Evolutionary conservation across 768 basidiomycete genomes (phyloP), one percentile per base, ranked within the genome.

Genomic region (Xanthoconium stramineum): DNA sequence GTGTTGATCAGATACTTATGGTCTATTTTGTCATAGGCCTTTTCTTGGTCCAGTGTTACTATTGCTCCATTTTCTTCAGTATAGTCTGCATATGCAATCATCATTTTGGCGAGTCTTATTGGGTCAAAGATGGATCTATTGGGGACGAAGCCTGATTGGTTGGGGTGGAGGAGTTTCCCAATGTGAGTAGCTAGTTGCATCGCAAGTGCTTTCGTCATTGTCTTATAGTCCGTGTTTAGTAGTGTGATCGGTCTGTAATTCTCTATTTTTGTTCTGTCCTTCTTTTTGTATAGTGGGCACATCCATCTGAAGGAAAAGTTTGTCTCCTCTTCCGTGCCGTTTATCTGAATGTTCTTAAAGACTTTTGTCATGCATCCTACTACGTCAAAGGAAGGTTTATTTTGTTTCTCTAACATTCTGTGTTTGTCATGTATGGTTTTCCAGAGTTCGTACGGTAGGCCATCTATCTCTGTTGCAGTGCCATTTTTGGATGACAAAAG

Each of bases 101-200:
- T 65, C 0, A 63, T 14, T 32, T 70, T 52, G 0, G 65, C 52
- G 0, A 76, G 66, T 1, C 65, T 20, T 0, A 67, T 74, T 0
- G 75, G 73, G 63, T 78, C 67, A 0, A 55, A 57, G 6, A 79
- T 75, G 0, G 56, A 53, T 8, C 73, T 20, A 0, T 3, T 19
- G 5, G 53, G 63, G 0, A 80, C 61, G 28, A 80, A 80, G 0
- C 77, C 77, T 0, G 77, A 69, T 57, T 78, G 77, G 62, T 73
- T 59, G 2, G 13, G 17, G 54, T 54, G 39, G 0, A 54, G 12
- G 1, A 49, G 53, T n/a, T n/a, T n/a, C n/a, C n/a, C n/a, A n/a
- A n/a, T n/a, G n/a, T n/a, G n/a, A n/a, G 0, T 78, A 0, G 63
- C 63, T 0, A 75, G 54, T 48, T 64, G 59, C 0, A 56, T 56